Conservation (phyloP, 495 filamentous ascomycete species). For the Hyaloscypha finlandica region DNA sequence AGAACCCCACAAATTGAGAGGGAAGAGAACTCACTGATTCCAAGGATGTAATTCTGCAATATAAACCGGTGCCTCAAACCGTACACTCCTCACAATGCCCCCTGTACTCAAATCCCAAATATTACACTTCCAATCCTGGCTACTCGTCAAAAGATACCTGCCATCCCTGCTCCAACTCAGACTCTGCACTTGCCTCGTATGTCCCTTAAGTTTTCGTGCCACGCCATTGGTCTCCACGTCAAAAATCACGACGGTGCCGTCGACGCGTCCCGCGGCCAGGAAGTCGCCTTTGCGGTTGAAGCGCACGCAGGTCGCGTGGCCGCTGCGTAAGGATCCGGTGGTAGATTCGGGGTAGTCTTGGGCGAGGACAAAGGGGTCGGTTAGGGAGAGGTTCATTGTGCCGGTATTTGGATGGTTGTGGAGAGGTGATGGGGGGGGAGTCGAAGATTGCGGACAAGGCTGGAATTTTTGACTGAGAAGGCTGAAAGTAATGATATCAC, state of each 20-base stretch:
- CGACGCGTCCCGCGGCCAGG: constrained; percentile 88
- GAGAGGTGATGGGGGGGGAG: too few species aligned
- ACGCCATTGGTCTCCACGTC: constrained; percentile 96
- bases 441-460: too few species aligned
- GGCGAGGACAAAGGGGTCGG: constrained; percentile 81
- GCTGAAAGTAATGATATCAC: too few species aligned
- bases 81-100: constrained; percentile 66
- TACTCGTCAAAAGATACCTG: constrained; percentile 90
- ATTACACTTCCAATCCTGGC: constrained; percentile 92
- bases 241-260: constrained; percentile 93
- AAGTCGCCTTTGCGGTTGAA: constrained; percentile 95
- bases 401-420: background rate
- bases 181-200: constrained; percentile 87
- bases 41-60: constrained; percentile 92
- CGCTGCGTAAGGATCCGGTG: constrained; percentile 78
- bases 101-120: constrained; percentile 85
- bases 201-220: constrained; percentile 87
- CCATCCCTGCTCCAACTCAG: constrained; percentile 93
- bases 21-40: constrained; percentile 68
- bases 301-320: constrained; percentile 66
- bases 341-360: constrained; percentile 94
- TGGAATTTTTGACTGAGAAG: too few species aligned
- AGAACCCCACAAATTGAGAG: background rate
- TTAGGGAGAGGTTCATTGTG: constrained; percentile 75
- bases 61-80: constrained; percentile 90